phyloP scores from a whole-genome alignment of 371 early-diverging fungal species.

The Lichtheimia ramosa region DNA sequence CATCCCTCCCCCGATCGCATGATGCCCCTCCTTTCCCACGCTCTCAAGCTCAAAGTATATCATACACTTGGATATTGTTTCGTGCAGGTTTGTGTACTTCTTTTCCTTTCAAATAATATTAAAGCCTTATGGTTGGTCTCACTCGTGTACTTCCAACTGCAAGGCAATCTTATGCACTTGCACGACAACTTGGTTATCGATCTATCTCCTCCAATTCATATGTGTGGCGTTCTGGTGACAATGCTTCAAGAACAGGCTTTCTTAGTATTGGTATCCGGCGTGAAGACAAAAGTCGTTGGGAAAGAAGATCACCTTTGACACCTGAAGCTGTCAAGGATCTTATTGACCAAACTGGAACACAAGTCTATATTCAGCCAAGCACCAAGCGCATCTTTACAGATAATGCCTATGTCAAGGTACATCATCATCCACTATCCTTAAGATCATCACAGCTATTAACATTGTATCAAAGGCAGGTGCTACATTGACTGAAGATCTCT shows the following conservation, averaged over 20 bases:
- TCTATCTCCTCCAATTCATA: neutral
- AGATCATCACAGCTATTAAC: neutral
- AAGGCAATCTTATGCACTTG: too few species aligned
- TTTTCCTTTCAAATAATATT: neutral
- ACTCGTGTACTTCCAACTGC: too few species aligned
- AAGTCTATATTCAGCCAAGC: conserved; percentile 89
- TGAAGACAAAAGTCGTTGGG: conserved; percentile 97
- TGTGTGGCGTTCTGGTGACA: conserved; percentile 3
- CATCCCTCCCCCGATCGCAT: too few species aligned
- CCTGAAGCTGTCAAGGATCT: conserved; percentile 78
- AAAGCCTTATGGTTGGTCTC: neutral
- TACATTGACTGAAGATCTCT: conserved; percentile 82
- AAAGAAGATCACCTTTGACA: conserved; percentile 85
- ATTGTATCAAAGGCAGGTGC: conserved; percentile 76
- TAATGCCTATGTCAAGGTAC: conserved; percentile 74
- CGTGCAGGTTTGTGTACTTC: neutral
- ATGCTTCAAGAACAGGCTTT: neutral
- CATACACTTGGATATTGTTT: neutral
- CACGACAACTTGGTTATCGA: neutral
- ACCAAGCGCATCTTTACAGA: conserved; percentile 90
- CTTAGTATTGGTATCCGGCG: conserved; percentile 81
- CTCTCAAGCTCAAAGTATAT: neutral
- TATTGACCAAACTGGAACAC: conserved; percentile 78
- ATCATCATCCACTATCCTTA: neutral
- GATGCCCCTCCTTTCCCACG: conserved; percentile 3